Evolutionary conservation across 805 yeast species (phyloP), one percentile per base, ranked within the genome.

Genomic region (Ogataea pini): DNA sequence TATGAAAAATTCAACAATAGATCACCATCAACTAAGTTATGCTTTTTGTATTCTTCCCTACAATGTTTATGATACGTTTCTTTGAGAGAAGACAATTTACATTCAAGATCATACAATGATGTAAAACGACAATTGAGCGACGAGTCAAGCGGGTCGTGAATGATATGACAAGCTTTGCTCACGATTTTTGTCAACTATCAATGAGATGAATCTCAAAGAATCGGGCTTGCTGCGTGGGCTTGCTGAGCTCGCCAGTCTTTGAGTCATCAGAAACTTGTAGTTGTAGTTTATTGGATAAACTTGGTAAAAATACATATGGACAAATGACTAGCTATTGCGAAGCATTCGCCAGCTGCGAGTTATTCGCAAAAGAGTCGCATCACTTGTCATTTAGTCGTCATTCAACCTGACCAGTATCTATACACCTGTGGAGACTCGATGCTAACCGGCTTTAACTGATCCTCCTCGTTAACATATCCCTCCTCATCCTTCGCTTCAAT

Each of bases 401-500:
- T 28, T 42, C 57, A 79, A 39, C 85, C 86, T 38, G 83, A 77
- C 87, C 87, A 83, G 59, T 79, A 82, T 56, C 85, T 77, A 58
- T 82, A 83, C 39, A 77, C 66, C 58, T 79, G 83, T 7, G 87
- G 86, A 20, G 82, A 72, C 49, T 80, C 84, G 39, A 76, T 70
- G 48, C 86, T 80, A 19, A 81, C 72, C 3, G 88, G 87, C 55
- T 76, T 75, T 33, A 76, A 54, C 13, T 69, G 69, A 12, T 61
- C 67, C 36, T 69, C 76, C 18, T 63, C 72, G n/a, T 58, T 60
- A 14, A 33, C 44, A 25, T 52, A 53, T 7, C 47, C 59, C 4
- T 52, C 58, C 19, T 57, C 59, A 12, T 50, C 60, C 39, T 55
- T 56, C 16, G 55, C 53, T 22, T 54, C 61, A 31, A 62, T 59